A percentile compares a stretch with the other conserved stretches of the same genome.
These are phyloP conservation scores for Soucietia sequanensis DNA, from an alignment of 805 yeast genomes.

Conservation along the genomic window DNA sequence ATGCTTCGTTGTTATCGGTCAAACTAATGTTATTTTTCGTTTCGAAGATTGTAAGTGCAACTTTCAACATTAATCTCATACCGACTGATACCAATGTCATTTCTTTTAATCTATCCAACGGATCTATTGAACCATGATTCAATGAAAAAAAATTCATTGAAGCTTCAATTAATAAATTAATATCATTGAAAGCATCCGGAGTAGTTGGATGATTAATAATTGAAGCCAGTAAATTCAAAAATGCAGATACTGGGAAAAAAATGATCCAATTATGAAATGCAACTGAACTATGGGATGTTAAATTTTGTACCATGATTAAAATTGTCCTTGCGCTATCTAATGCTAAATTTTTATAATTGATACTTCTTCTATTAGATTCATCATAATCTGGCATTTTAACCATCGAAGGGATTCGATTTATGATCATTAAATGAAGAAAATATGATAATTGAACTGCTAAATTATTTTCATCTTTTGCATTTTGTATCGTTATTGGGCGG, in stretches of 20 bases:
- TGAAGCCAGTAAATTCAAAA: slow-evolving; percentile 23
- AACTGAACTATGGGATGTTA: slow-evolving; percentile 18
- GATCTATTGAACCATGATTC: slow-evolving; percentile 10
- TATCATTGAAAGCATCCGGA: slow-evolving; percentile 26
- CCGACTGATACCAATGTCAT: slow-evolving; percentile 1
- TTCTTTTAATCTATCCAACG: slow-evolving; percentile 1
- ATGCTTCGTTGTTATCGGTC: slow-evolving; percentile 3
- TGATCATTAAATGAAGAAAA: slow-evolving; percentile 35
- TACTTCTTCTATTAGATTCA: slow-evolving; percentile 4
- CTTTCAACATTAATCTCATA: slow-evolving; percentile 17
- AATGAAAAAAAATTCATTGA: slow-evolving; percentile 14
- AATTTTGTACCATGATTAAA: slow-evolving; percentile 13
- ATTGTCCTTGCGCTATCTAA: slow-evolving; percentile 39
- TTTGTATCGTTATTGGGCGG: slow-evolving; percentile 9
- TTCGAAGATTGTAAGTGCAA: slow-evolving; percentile 20
- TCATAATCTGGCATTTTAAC: slow-evolving; percentile 1
- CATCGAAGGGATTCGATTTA: slow-evolving; percentile 33
- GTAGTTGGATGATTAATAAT: slow-evolving; percentile 30
- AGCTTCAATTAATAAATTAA: slow-evolving; percentile 26
- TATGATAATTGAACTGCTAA: slow-evolving; percentile 27
- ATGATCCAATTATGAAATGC: slow-evolving; percentile 32
- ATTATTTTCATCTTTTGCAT: slow-evolving; percentile 10
- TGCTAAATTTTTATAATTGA: slow-evolving; percentile 25
- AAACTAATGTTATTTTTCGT: slow-evolving; percentile 9
- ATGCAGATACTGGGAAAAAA: slow-evolving; percentile 33